Evolutionary conservation across 768 basidiomycete genomes (phyloP).

Genomic region (Saitozyma podzolica): DNA sequence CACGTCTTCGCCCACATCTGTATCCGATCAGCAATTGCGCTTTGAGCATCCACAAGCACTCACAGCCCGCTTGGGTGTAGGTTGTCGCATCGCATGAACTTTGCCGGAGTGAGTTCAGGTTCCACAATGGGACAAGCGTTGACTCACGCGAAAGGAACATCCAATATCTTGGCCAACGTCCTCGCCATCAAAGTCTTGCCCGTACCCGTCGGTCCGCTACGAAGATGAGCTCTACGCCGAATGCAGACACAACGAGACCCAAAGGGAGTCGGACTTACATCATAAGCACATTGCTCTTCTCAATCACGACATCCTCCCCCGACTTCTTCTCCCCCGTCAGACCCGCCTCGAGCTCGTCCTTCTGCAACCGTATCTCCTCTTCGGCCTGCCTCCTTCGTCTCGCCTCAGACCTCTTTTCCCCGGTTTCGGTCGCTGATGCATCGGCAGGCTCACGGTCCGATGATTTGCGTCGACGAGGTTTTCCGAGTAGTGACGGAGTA

Average conservation of each 20-base stretch:
- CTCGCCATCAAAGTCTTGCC: conserved; percentile 89
- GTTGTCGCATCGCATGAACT: conserved; percentile 74
- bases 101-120: conserved; percentile 56
- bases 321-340: conserved; percentile 11
- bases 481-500: conserved; percentile 17
- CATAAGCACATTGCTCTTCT: conserved; percentile 94
- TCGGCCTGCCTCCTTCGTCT: neutral
- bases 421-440: too few relatives aligned
- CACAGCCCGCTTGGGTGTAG: conserved; percentile 69
- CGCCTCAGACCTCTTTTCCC: too few relatives aligned
- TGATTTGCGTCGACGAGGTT: conserved; percentile 3
- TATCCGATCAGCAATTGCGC: conserved; percentile 9
- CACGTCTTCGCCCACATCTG: conserved; percentile 95
- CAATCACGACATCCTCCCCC: conserved; percentile 56
- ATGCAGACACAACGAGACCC: neutral
- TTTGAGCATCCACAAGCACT: conserved; percentile 1
- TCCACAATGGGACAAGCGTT: neutral
- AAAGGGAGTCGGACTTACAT: conserved; percentile 60
- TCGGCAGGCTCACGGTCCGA: too few relatives aligned
- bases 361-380: conserved; percentile 8
- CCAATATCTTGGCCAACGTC: conserved; percentile 84
- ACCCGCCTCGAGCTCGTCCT: conserved; percentile 7
- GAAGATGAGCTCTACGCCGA: conserved; percentile 3
- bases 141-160: conserved; percentile 80
- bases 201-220: conserved; percentile 53